Conservation (phyloP, 2,329 filamentous ascomycete species). For the Xylaria sp. region DNA sequence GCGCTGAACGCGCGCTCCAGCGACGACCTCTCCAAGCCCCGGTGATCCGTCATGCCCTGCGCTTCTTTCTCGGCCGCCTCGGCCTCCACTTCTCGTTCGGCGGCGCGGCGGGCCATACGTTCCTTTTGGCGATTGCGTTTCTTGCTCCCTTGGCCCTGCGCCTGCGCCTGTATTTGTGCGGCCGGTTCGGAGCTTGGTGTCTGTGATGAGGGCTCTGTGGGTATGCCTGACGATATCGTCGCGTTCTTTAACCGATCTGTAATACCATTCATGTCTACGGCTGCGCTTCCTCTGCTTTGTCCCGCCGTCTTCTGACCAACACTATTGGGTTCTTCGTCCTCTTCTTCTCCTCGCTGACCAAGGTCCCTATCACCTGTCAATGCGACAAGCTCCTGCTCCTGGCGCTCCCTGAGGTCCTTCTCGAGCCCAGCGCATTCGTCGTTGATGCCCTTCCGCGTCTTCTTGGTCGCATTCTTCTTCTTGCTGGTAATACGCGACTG, state of each 20-base stretch:
- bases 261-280: constrained; percentile 33
- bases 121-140: constrained; percentile 94
- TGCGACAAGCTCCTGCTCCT: constrained; percentile 67
- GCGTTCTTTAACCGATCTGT: constrained; percentile 37
- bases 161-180: constrained; percentile 27
- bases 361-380: constrained; percentile 42
- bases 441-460: constrained; percentile 78
- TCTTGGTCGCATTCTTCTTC: constrained; percentile 96
- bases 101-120: constrained; percentile 85
- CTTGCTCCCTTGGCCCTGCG: constrained; percentile 53
- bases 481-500: constrained; percentile 89
- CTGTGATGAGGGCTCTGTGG: constrained; percentile 37
- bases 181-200: constrained; percentile 11
- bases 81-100: constrained; percentile 78
- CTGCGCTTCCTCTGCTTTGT: constrained; percentile 9
- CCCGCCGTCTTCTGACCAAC: background rate
- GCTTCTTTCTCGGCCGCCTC: constrained; percentile 80
- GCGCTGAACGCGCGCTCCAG: constrained; percentile 75
- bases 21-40: constrained; percentile 72
- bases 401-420: constrained; percentile 70
- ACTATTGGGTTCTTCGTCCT: constrained; percentile 26
- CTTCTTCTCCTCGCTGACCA: constrained; percentile 35
- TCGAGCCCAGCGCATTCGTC: constrained; percentile 80
- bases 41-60: constrained; percentile 75
- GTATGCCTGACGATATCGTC: constrained; percentile 20